Percentiles rank a stretch among this genome's conserved stretches.
Conservation (phyloP, 768 basidiomycete genomes). For the Phlegmacium glaucopus region DNA sequence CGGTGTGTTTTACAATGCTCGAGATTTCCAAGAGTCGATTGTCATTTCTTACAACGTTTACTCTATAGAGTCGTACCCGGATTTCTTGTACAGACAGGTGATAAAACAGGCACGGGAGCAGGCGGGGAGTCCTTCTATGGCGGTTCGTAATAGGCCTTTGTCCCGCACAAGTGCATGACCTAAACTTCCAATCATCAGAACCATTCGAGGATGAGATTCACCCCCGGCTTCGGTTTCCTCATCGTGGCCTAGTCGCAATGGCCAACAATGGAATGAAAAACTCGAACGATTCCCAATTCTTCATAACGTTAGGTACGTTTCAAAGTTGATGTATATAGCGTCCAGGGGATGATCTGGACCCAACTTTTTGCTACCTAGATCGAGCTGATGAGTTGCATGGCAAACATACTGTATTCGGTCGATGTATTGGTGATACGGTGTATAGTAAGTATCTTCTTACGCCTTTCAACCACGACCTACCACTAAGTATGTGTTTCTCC, state of each 20-base stretch:
- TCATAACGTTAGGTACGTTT: constrained; percentile 85
- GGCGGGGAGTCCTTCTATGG: constrained; percentile 97
- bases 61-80: constrained; percentile 71
- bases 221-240: constrained; percentile 82
- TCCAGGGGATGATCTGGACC: no score
- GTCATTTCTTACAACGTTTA: background rate
- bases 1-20: constrained; percentile 42
- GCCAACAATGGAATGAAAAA: constrained; percentile 87
- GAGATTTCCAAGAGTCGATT: background rate
- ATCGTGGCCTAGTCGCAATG: constrained; percentile 93
- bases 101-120: constrained; percentile 84
- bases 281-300: constrained; percentile 93
- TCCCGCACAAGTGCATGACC: background rate
- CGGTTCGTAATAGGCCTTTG: constrained; percentile 36
- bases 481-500: no score
- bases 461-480: no score
- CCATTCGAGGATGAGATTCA: constrained; percentile 95
- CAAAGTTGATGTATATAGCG: no score
- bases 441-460: constrained; percentile 74
- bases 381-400: constrained; percentile 90
- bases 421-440: constrained; percentile 81
- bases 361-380: constrained; percentile 40
- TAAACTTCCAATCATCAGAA: constrained; percentile 41
- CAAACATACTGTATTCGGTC: constrained; percentile 94
- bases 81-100: constrained; percentile 94